Evolutionary conservation across 1,284 basidiomycete species (phyloP).

Genomic region (Gomphus sp.): DNA sequence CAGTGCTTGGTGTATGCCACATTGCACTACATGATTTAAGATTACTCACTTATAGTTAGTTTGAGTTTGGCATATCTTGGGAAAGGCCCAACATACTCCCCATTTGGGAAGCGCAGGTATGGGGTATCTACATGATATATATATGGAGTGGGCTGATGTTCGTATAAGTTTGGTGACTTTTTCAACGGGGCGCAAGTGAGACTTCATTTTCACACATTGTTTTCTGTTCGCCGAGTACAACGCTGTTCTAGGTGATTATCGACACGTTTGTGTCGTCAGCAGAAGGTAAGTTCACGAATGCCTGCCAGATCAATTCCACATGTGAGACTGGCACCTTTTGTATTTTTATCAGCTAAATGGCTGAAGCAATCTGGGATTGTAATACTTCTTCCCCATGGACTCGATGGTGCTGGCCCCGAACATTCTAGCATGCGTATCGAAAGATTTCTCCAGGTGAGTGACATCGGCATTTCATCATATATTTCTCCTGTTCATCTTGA

Average conservation of each 20-base stretch:
- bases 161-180: slow-evolving; percentile 74
- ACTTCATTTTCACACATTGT: background rate
- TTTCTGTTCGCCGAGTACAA: background rate
- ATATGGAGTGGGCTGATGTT: background rate
- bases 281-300: slow-evolving; percentile 47
- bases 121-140: slow-evolving; percentile 9
- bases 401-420: slow-evolving; percentile 87
- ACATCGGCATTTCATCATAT: background rate
- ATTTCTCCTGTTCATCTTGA: background rate
- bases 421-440: slow-evolving; percentile 84
- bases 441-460: slow-evolving; percentile 67
- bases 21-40: slow-evolving; percentile 2
- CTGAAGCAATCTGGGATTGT: slow-evolving; percentile 85
- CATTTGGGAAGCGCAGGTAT: slow-evolving; percentile 85
- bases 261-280: slow-evolving; percentile 80
- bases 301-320: background rate
- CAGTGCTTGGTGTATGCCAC: slow-evolving; percentile 64
- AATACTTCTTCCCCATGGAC: slow-evolving; percentile 76
- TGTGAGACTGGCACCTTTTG: background rate
- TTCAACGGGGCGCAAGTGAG: slow-evolving; percentile 75
- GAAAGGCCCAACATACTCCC: slow-evolving; percentile 70
- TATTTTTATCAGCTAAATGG: slow-evolving; percentile 76
- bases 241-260: slow-evolving; percentile 52
- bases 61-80: slow-evolving; percentile 86
- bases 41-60: slow-evolving; percentile 31